Percentiles rank a stretch among this genome's conserved stretches.
Conservation (phyloP, 306 rosid genomes). For the Delonix regia region DNA sequence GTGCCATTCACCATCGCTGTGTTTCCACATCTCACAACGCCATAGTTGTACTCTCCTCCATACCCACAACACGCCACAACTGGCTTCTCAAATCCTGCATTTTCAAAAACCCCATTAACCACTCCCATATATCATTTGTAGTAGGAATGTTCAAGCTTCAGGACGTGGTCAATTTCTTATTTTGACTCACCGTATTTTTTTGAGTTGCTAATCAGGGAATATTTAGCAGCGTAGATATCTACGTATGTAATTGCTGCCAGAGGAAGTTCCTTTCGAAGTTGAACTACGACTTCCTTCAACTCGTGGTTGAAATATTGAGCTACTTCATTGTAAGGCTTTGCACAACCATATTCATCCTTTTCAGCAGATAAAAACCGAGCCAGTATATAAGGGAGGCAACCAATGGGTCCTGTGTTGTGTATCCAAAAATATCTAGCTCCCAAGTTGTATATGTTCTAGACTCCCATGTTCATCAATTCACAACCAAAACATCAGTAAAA, state of each 20-base stretch:
- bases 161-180: neutral
- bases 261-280: conserved; percentile 54
- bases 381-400: conserved; percentile 40
- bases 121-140: neutral
- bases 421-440: conserved; percentile 51
- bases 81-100: conserved; percentile 58
- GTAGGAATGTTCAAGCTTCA: neutral
- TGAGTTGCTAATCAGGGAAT: conserved; percentile 44
- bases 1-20: conserved; percentile 31
- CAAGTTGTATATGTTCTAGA: conserved; percentile 37
- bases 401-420: conserved; percentile 49
- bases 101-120: neutral
- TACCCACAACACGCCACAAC: conserved; percentile 54
- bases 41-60: conserved; percentile 58
- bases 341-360: conserved; percentile 57
- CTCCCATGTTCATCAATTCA: conserved; percentile 8
- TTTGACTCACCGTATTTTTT: conserved; percentile 48
- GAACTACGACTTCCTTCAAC: conserved; percentile 51
- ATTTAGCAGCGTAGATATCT: conserved; percentile 46
- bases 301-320: conserved; percentile 54
- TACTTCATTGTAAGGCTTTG: conserved; percentile 54
- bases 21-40: conserved; percentile 25
- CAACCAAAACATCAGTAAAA: neutral
- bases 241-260: conserved; percentile 61
- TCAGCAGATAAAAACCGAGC: neutral